Conservation (phyloP, 306 rosid genomes). For the Erythrophleum fordii region DNA sequence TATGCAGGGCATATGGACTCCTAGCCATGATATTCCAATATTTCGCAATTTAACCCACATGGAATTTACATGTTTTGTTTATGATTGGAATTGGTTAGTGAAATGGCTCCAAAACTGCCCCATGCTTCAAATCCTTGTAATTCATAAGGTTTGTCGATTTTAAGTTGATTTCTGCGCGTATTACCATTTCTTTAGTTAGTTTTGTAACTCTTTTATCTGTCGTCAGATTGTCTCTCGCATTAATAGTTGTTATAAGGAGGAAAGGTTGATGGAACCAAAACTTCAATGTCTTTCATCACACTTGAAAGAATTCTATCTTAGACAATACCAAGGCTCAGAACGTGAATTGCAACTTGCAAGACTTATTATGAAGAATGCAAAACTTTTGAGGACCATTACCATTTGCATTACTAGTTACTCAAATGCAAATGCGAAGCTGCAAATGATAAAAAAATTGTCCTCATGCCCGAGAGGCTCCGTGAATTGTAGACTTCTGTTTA, state of each 20-base stretch:
- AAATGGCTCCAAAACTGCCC: neutral
- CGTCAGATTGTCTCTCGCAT: too few relatives aligned
- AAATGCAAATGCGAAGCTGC: neutral
- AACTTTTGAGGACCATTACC: neutral
- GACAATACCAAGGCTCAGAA: neutral
- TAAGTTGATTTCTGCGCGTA: neutral
- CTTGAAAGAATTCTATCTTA: neutral
- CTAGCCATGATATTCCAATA: neutral
- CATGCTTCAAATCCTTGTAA: neutral
- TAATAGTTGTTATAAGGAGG: neutral
- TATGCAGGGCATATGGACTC: neutral
- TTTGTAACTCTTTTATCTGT: neutral
- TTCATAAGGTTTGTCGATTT: neutral
- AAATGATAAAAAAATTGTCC: neutral
- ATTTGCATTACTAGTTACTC: neutral
- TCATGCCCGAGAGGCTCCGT: neutral
- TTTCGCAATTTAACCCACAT: neutral
- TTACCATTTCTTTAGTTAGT: neutral
- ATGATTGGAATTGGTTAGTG: neutral
- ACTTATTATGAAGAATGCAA: slow-evolving; percentile 20
- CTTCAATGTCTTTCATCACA: neutral
- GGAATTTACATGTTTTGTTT: neutral
- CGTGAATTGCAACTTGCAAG: neutral
- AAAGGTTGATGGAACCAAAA: neutral
- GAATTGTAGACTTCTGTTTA: neutral